Evolutionary conservation across 2,329 filamentous ascomycete species (phyloP).

Genomic region (Parastagonospora nodorum): DNA sequence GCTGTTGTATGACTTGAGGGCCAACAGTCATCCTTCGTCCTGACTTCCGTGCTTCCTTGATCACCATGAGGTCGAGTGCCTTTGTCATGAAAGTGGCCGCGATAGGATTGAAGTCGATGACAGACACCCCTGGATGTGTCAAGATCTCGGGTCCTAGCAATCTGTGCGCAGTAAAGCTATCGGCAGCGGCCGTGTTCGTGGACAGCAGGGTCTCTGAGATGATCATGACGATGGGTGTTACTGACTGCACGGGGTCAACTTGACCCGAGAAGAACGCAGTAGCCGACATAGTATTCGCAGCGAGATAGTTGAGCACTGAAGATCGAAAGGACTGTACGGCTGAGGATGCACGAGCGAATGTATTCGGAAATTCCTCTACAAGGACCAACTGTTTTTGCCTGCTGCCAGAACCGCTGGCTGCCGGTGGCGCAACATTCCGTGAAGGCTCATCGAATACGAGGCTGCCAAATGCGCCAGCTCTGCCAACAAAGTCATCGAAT

Average conservation of each 20-base stretch:
- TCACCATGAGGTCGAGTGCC: slow-evolving; percentile 78
- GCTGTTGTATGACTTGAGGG: slow-evolving; percentile 73
- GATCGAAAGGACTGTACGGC: slow-evolving; percentile 65
- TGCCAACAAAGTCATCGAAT: slow-evolving; percentile 89
- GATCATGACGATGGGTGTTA: slow-evolving; percentile 77
- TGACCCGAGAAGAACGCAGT: slow-evolving; percentile 47
- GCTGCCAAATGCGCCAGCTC: slow-evolving; percentile 79
- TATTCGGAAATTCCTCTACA: slow-evolving; percentile 58
- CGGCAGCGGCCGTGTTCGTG: slow-evolving; percentile 80
- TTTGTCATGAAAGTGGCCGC: slow-evolving; percentile 85
- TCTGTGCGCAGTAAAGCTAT: slow-evolving; percentile 91
- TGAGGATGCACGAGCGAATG: slow-evolving; percentile 51
- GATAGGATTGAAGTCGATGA: slow-evolving; percentile 92
- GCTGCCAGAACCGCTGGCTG: slow-evolving; percentile 13
- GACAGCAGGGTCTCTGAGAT: slow-evolving; percentile 90
- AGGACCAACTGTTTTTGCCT: slow-evolving; percentile 50
- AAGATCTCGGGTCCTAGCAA: slow-evolving; percentile 85
- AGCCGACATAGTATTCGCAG: slow-evolving; percentile 66
- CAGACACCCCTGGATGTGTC: slow-evolving; percentile 75
- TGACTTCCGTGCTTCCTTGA: slow-evolving; percentile 83
- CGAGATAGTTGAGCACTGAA: slow-evolving; percentile 75
- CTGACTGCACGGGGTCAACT: slow-evolving; percentile 20
- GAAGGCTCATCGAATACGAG: slow-evolving; percentile 57
- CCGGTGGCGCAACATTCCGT: slow-evolving; percentile 12
- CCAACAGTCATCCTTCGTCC: slow-evolving; percentile 77